Base-by-base conservation (phyloP, 208 protist genomes). In the Leishmania major region DNA sequence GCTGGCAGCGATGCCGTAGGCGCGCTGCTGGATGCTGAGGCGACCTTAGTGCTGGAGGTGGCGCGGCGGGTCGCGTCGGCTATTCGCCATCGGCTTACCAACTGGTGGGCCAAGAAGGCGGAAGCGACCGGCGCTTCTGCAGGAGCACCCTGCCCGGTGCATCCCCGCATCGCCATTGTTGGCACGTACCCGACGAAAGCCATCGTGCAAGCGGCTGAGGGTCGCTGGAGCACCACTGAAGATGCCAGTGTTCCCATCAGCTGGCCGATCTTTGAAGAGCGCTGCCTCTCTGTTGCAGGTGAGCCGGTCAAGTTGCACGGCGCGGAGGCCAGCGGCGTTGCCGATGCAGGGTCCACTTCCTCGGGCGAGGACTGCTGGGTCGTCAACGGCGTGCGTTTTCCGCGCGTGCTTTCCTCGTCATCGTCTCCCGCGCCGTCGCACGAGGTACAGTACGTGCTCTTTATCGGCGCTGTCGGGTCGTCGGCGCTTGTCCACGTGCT, bases 321-420 rank as follows among this genome's bases (percentile, higher is more conserved):
- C 57, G 35, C 37, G 25, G 25, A 49, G 57, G 19, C 40, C 7
- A 45, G 40, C 40, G 25, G 67, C 40, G 40, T 5, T 31, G 53
- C 22, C 11, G 17, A 45, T 25, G 55, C 7, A 59, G 28, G 31
- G 0, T 22, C 2, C 51, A 51, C 62, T 8, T 37, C 1, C 19
- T 43, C 75, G 11, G 53, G 11, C 15, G 69, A 57, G 40, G 47
- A 55, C 3, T 79, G 45, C 28, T 97, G 94, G 93, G 57, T 90
- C 2, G 82, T 96, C 25, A 97, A 93, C 76, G 92, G 94, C 31
- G 91, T 95, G 3, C 70, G 85, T 17, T 92, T 96, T 67, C 88
- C 80, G 71, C 84, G 89, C 40, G 53, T 92, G 47, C 35, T 28
- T 15, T 37, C 43, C 5, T 40, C 35, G 5, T 77, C 75, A 10